These are phyloP conservation scores for Rhynchosporium secalis DNA, from an alignment of 2,329 filamentous ascomycete genomes.

Conservation along the genomic window DNA sequence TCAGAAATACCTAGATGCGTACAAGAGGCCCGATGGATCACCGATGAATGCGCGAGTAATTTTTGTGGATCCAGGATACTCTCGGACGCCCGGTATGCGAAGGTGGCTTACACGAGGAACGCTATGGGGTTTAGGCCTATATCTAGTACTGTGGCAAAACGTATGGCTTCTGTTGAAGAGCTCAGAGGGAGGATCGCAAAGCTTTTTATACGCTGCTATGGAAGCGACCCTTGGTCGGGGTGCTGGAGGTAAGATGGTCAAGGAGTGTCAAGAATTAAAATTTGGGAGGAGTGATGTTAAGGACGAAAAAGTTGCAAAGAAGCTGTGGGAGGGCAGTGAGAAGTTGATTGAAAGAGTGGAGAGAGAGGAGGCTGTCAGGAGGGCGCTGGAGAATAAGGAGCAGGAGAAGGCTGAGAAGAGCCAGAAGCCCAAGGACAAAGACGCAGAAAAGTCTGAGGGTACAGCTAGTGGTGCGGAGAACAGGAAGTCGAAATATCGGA, in stretches of 20 bases:
- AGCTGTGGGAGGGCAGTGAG: conserved; percentile 88
- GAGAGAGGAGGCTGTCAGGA: conserved; percentile 69
- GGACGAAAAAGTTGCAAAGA: conserved; percentile 78
- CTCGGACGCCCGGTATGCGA: conserved; percentile 82
- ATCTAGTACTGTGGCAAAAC: conserved; percentile 74
- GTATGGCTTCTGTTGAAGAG: conserved; percentile 91
- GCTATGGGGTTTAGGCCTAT: conserved; percentile 74
- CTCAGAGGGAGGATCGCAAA: conserved; percentile 79
- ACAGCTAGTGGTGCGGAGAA: conserved; percentile 35
- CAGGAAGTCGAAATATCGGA: conserved; percentile 36
- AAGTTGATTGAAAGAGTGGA: conserved; percentile 79
- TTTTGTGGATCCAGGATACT: conserved; percentile 82
- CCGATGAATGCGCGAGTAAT: conserved; percentile 82
- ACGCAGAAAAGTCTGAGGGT: conserved; percentile 38
- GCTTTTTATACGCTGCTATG: conserved; percentile 82
- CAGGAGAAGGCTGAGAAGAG: conserved; percentile 40
- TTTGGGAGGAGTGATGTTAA: conserved; percentile 71
- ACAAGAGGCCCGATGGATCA: conserved; percentile 78
- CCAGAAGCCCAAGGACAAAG: conserved; percentile 26
- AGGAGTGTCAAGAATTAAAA: conserved; percentile 81
- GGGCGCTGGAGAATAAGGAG: conserved; percentile 42
- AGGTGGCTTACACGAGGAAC: conserved; percentile 85
- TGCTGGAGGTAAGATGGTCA: conserved; percentile 71
- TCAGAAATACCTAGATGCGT: conserved; percentile 86
- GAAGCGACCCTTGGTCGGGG: conserved; percentile 68